Evolutionary conservation across 2,329 filamentous ascomycete species (phyloP), one percentile per base, ranked within the genome.

Genomic region (Ophiobolus disseminans): DNA sequence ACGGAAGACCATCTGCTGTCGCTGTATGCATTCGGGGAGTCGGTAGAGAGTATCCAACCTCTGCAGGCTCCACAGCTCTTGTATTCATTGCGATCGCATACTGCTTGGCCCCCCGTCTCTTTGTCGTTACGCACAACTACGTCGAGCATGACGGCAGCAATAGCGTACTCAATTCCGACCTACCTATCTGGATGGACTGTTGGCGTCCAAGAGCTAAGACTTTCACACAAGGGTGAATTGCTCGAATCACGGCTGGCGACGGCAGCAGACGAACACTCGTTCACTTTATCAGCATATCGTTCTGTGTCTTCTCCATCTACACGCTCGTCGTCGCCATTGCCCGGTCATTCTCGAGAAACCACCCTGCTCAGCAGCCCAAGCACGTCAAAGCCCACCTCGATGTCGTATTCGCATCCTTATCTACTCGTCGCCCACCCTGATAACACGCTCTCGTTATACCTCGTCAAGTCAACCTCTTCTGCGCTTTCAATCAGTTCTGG

Each of bases 191-290:
- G 91, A 21, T 97, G 92, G 90, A 91, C 89, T 6, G 82, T 96
- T 13, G 92, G 91, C 2, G 84, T 97, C n/a, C 93, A 97, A 70
- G 93, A 97, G 70, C 77, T 97, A 34, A 86, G 88, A 48, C 80
- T 96, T n/a, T 73, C 73, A 25, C 70, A 70, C 40, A 68, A 74
- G 37, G 82, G 82, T 5, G 73, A 73, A 11, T 68, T 83, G 0
- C 60, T 78, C 1, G 72, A 75, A 26, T 82, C 80, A 2, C 76
- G 80, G 5, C 60, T 82, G 3, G 74, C 80, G 13, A 79, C 78
- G 2, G 79, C 80, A n/a, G 71, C 79, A 14, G 75, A 78, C 16
- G 73, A 77, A 42, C 75, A 76, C 21, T 80, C 77, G 36, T 75
- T 76, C 64, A 54, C 69, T 61, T 40, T 76, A 50, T 48, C 75